Percentiles rank a stretch among this genome's conserved stretches.
Evolutionary conservation across 2,329 filamentous ascomycete genomes (phyloP).

Genomic region (Trichoderma arundinaceum): DNA sequence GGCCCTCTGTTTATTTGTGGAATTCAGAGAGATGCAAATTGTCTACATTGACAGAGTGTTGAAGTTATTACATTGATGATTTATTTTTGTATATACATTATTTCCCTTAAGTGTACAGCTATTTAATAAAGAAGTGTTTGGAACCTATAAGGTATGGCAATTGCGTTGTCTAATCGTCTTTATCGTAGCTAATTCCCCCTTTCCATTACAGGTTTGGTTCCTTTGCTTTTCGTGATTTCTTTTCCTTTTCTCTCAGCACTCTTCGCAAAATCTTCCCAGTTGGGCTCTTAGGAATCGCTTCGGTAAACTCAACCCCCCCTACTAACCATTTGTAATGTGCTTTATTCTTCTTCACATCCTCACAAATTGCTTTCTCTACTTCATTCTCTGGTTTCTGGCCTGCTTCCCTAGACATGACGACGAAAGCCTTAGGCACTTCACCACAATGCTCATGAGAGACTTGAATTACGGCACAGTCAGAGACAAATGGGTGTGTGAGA

Average conservation of each 20-base stretch:
- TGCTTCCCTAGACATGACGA: constrained; percentile 54
- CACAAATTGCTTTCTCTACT: constrained; percentile 53
- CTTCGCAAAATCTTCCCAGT: constrained; percentile 73
- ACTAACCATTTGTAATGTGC: constrained; percentile 70
- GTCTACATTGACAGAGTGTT: too few relatives aligned
- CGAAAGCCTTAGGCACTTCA: constrained; percentile 67
- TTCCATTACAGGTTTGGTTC: constrained; percentile 35
- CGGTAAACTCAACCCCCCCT: constrained; percentile 65
- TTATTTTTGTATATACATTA: too few relatives aligned
- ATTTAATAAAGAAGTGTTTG: too few relatives aligned
- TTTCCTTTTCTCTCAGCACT: constrained; percentile 73
- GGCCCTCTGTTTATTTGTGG: too few relatives aligned
- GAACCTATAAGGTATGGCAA: too few relatives aligned
- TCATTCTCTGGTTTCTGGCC: constrained; percentile 54
- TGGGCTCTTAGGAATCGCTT: constrained; percentile 71
- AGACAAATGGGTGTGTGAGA: constrained; percentile 70
- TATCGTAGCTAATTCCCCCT: too few relatives aligned
- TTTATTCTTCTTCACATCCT: constrained; percentile 61
- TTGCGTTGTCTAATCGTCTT: too few relatives aligned
- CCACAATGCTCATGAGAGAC: constrained; percentile 48
- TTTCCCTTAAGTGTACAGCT: too few relatives aligned
- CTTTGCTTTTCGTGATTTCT: constrained; percentile 59
- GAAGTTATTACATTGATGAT: too few relatives aligned
- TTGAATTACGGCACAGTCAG: constrained; percentile 68
- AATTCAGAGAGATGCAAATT: too few relatives aligned